phyloP scores from a whole-genome alignment of 2,329 filamentous ascomycete genomes.

The Aureobasidium melanogenum region DNA sequence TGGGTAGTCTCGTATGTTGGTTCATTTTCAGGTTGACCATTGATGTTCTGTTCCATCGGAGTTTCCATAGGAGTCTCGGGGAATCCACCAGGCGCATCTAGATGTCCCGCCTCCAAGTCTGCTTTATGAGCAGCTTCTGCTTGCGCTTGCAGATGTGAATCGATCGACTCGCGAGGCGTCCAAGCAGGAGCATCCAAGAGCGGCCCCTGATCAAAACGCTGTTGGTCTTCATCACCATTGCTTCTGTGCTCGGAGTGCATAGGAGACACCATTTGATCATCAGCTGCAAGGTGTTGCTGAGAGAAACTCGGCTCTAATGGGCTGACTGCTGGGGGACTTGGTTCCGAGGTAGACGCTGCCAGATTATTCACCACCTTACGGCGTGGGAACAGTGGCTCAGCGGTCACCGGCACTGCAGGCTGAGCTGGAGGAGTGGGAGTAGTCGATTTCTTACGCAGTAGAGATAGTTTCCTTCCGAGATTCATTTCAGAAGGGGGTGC shows the following conservation, averaged over 20 bases:
- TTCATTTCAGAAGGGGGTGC: conserved; percentile 20
- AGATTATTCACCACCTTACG: background rate
- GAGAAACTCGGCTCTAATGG: background rate
- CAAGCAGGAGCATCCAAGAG: conserved; percentile 81
- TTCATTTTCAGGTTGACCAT: background rate
- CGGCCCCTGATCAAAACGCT: conserved; percentile 79
- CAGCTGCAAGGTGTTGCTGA: background rate
- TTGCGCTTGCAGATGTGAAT: conserved; percentile 12
- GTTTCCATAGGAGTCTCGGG: conserved; percentile 9
- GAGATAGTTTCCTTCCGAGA: conserved; percentile 32
- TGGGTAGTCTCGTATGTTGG: background rate
- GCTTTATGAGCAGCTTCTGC: conserved; percentile 7
- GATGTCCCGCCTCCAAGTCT: background rate
- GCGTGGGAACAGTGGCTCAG: background rate
- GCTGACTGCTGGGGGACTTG: background rate
- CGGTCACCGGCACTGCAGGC: conserved; percentile 2
- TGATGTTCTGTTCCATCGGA: background rate
- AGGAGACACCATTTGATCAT: conserved; percentile 40
- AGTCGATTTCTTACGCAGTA: conserved; percentile 30
- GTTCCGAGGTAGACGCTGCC: background rate
- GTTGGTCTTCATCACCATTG: conserved; percentile 54
- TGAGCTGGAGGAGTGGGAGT: conserved; percentile 15
- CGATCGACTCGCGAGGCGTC: conserved; percentile 42
- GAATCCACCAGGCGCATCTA: conserved; percentile 4
- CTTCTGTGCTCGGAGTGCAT: conserved; percentile 51